Base-by-base conservation (phyloP, 1,284 basidiomycete species). In the Ustilago xerochloae region DNA sequence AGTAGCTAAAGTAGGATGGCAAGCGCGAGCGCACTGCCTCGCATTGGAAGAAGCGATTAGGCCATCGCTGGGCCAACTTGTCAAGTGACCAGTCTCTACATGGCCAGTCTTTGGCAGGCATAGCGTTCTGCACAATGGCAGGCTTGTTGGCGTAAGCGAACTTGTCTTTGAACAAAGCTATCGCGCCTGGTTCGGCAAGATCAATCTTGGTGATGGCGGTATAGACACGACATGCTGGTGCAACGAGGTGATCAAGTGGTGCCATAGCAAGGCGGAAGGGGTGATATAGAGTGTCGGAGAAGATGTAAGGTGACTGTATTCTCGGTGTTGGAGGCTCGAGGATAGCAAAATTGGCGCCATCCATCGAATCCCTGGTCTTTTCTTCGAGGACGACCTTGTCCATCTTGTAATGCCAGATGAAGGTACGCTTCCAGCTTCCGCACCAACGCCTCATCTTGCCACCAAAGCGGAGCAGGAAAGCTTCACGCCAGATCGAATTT, bases 351-450 rank as follows among this genome's bases (percentile, higher is more conserved):
- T 57, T 53, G 30, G 65, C 45, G 5, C 56, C 69, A 28, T 69
- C 66, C 36, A 65, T 49, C 12, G 55, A 58, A 0, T 62, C 65
- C 16, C 49, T 56, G 4, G 53, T 56, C 47, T 62, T 55, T 43
- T 73, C 55, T 28, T 68, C 63, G n/a, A 70, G 9, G 16, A 46
- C 36, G 30, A 39, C 50, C 18, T 61, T 38, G 32, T 63, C 38
- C 49, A 62, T 61, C 49, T 64, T 63, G 46, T 59, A 39, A 22
- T 69, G 65, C 55, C 64, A 68, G 26, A 68, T 58, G 48, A 74
- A 81, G 30, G 79, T 78, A 20, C 63, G 66, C 47, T 78, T 79
- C 81, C 81, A 82, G 57, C 75, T 81, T 22, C 80, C 81, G n/a
- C 60, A 66, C 81, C 81, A 82, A 3, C 56, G 46, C 32, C 58